Base-by-base conservation (phyloP, 441 rosid species). In the Oxalis stricta region DNA sequence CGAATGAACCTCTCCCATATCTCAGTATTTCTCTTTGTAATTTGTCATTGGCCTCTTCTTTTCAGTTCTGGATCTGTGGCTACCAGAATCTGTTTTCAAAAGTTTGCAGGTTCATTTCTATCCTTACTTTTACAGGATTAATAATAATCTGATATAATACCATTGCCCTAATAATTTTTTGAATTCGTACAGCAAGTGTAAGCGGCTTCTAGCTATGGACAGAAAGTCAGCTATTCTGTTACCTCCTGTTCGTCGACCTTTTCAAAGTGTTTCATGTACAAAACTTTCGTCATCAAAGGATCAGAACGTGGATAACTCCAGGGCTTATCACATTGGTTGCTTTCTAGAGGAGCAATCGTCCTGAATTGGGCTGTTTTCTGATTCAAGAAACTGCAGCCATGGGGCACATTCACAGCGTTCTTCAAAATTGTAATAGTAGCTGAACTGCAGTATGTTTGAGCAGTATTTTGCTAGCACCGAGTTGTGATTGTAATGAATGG, bases 131-230 rank as follows among this genome's bases (percentile, higher is more conserved):
- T 47, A 15, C 1, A 26, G 10, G 13, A 28, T 23, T 41, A 26
- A 12, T 17, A 14, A 10, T 31, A 37, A 34, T 34, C 5, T 60
- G 24, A n/a, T 20, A 36, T 3, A 10, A 16, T 48, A 20, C 23
- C 40, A 38, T 23, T 28, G 28, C 23, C n/a, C n/a, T n/a, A n/a
- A n/a, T n/a, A n/a, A n/a, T n/a, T n/a, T n/a, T n/a, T n/a, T n/a
- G n/a, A n/a, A n/a, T n/a, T n/a, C n/a, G n/a, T 74, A 50, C 86
- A 89, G 94, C 35, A 71, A 79, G 59, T 89, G 96, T 43, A 79
- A 79, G 37, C 67, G 67, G 52, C 60, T 76, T 54, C 61, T 89
- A 35, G 66, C 86, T 48, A 69, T 78, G 84, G 96, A 89, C 54
- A 74, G 66, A 46, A 65, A 60, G 33, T 74, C 87, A 22, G 67